Evolutionary conservation across 176 grass and related monocot species (phyloP), one percentile per base, ranked within the genome.

Genomic region (Calamus simplicifolius): DNA sequence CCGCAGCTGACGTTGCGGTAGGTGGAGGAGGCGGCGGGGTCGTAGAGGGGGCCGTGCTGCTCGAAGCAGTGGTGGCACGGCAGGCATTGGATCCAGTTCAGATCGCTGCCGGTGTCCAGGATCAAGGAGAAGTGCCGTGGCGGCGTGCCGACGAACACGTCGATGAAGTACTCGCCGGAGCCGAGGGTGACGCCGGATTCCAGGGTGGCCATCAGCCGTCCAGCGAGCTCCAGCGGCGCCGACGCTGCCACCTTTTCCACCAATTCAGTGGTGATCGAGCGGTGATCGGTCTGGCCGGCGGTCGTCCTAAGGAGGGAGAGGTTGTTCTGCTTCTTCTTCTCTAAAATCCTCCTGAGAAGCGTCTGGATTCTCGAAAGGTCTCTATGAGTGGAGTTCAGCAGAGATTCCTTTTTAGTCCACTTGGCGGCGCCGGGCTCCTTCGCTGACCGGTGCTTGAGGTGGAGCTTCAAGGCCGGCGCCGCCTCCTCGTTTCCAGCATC

Each of bases 31-130:
- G 71, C 48, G 7, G 84, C 61, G 0, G 93, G 87, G 59, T 98
- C 84, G 72, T 88, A 98, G 57, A 83, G 55, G 0, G 84, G 81
- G 2, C 87, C 93, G 70, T 49, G 59, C 84, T 98, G 93, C 50
- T 88, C 81, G 75, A 88, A 98, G 76, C 93, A 98, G 52, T 68
- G 87, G 3, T 54, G 66, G 75, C 93, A 98, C 0, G 93, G 93
- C 6, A 76, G 59, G 64, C 93, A 98, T 81, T 98, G 93, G 57
- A 98, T 82, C 93, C 93, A 98, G 69, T 98, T 98, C 23, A 98
- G 84, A 61, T 98, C 93, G 67, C 93, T 98, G 15, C 93, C 93
- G 4, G 93, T 98, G 81, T 92, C 93, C 62, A 98, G 86, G 68
- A 98, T 98, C 74, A 98, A 59, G 4, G 54, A 86, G 79, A 98